Base-by-base conservation (phyloP, 2,329 filamentous ascomycete species). In the Fusarium cicatricum region DNA sequence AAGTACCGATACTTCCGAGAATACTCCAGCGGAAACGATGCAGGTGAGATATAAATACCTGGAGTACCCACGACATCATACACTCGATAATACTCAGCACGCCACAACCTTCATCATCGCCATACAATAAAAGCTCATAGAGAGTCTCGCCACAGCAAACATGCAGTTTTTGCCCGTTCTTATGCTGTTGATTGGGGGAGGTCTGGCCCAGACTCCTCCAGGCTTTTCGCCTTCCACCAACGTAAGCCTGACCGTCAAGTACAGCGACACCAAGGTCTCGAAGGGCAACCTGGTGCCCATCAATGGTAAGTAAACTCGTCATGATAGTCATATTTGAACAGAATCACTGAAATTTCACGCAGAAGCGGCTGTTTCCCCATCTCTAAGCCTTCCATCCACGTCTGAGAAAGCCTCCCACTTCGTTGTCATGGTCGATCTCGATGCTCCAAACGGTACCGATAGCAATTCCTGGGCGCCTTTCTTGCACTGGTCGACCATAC, bases 391-490 rank as follows among this genome's bases (percentile, higher is more conserved):
- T 23, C 16, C 28, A 4, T 32, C 45, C 14, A 37, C 16, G 36
- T n/a, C n/a, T n/a, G n/a, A n/a, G n/a, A 49, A 54, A 15, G 5
- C 44, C 19, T 54, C 51, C 10, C 44, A 54, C 11, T 26, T 54
- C 32, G 8, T 49, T 26, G 2, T 54, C 28, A 46, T 54, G 3
- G 44, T 54, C 21, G 51, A 49, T 16, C 43, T 54, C 8, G 51
- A 54, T 34, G 51, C 51, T 2, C 51, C 51, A 12, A 37, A 38
- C 12, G 43, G 51, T 31, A 33, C 48, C 19, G 21, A 47, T 37
- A 42, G 29, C 37, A 28, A 45, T 38, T 17, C 36, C 17, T 42
- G n/a, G 11, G 31, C 51, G 1, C 44, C 51, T 5, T 40, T 54
- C n/a, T 17, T 54, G 4, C 51, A 54, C 15, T 54, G 51, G 51